Evolutionary conservation across 441 rosid species (phyloP), one percentile per base, ranked within the genome.

Genomic region (Geranium incanum): DNA sequence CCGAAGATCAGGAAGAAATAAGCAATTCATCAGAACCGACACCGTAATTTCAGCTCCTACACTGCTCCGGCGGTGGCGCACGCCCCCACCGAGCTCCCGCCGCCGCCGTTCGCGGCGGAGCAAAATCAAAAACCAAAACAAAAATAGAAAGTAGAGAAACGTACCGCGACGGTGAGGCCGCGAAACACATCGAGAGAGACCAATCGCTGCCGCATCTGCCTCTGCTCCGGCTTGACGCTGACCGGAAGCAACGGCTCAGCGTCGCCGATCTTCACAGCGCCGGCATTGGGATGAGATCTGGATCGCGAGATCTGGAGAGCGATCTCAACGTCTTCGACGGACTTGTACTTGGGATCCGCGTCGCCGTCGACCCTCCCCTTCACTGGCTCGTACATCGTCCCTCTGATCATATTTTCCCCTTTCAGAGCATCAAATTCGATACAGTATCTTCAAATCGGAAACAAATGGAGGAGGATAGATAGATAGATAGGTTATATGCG

Each of bases 111-210:
- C 6, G 6, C 59, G 59, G 59, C 60, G 60, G 60, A 57, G 0
- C 6, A 4, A 45, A 0, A 33, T 55, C 39, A 12, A 65, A 36
- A 0, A 13, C 21, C 23, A 23, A 3, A 36, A 21, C 15, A 43
- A 18, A 3, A 1, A 36, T 1, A 36, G 39, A 52, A 4, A 11
- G 12, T 57, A 11, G 62, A 5, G 5, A 59, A 52, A 52, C 65
- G 9, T 85, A 87, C 97, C 82, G 84, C 90, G 76, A 91, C 91
- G 37, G 97, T 84, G 81, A 92, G 82, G 12, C 97, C 96, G 4
- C 97, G 93, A 71, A 90, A 92, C 72, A 92, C 97, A 74, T 92
- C 96, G 16, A 88, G 88, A 38, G 97, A 92, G 69, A 79, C 84
- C 28, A 92, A 84, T 41, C 96, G 85, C n/a, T 60, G 79, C 55